Evolutionary conservation across 2,329 filamentous ascomycete species (phyloP).

Genomic region (Saccharata proteae): DNA sequence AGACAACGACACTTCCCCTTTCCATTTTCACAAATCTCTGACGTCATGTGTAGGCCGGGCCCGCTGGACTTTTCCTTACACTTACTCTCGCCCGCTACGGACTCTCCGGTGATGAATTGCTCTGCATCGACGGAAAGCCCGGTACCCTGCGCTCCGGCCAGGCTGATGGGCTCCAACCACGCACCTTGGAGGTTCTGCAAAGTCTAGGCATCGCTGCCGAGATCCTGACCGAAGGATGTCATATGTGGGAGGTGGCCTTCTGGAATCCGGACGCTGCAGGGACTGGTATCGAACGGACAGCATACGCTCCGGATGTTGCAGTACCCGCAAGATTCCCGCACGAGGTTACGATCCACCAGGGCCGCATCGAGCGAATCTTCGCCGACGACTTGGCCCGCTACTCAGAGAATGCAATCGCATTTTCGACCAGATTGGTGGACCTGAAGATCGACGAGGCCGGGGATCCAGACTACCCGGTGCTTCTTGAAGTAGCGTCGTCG

Average conservation of each 20-base stretch:
- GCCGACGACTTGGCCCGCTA: no score
- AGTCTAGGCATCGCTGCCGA: conserved; percentile 54
- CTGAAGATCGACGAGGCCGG: conserved; percentile 38
- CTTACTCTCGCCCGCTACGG: conserved; percentile 48
- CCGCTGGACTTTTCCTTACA: conserved; percentile 49
- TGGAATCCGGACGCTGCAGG: conserved; percentile 24
- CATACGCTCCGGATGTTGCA: conserved; percentile 42
- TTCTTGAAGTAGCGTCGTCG: conserved; percentile 19
- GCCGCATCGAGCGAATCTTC: no score
- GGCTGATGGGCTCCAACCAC: conserved; percentile 53
- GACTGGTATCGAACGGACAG: conserved; percentile 32
- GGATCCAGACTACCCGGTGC: conserved; percentile 20
- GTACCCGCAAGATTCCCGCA: no score
- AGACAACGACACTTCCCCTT: no score
- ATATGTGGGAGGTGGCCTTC: conserved; percentile 51
- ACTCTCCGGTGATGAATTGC: conserved; percentile 43
- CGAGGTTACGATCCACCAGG: no score
- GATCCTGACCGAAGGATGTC: conserved; percentile 52
- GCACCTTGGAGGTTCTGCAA: conserved; percentile 62
- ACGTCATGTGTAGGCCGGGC: conserved; percentile 52
- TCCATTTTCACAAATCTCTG: conserved; percentile 17
- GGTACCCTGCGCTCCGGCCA: conserved; percentile 47
- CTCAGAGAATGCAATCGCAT: no score
- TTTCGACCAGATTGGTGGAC: no score
- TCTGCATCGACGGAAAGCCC: conserved; percentile 44